Base-by-base conservation (phyloP, 2,329 filamentous ascomycete species). In the Neonectria hederae region DNA sequence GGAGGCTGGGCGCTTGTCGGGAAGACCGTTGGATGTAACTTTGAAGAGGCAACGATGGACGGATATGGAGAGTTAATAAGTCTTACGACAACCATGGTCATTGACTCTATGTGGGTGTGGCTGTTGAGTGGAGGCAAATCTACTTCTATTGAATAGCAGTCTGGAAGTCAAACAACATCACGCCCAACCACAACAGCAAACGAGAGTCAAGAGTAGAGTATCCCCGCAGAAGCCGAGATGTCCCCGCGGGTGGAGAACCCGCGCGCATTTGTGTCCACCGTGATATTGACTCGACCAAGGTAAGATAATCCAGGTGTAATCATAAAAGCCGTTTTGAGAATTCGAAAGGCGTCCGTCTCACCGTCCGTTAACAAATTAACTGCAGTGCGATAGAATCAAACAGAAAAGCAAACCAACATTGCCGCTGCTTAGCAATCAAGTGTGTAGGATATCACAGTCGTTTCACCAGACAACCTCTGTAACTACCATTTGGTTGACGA, bases 1-100 rank as follows among this genome's bases (percentile, higher is more conserved):
- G 35, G 49, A 63, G 66, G 54, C 28, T 59, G 60, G 57, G 56
- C 17, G 10, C 32, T 54, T 56, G 65, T 67, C 59, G 63, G 59
- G 61, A 59, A 28, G 32, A 24, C 32, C 49, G 28, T 35, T 40
- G 19, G 19, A 19, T 21, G 14, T 4, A 11, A 22, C 21, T 22
- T 21, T 22, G 19, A 22, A 21, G 49, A 17, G 26, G 49, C 11
- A 10, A 38, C 14, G 21, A n/a, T 19, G 5, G 22, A 51, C 17
- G 46, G 46, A 11, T 21, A 49, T n/a, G 24, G 26, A 28, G 46
- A 9, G 28, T 28, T 28, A 9, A n/a, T 51, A 26, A 48, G 14
- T n/a, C 13, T n/a, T 9, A 7, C 13, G 6, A 24, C 13, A 9
- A 11, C 22, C n/a, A 9, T 11, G 9, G 5, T 6, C 10, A 7